Conservation (phyloP, 208 protist species). For the Spongospora subterranea region DNA sequence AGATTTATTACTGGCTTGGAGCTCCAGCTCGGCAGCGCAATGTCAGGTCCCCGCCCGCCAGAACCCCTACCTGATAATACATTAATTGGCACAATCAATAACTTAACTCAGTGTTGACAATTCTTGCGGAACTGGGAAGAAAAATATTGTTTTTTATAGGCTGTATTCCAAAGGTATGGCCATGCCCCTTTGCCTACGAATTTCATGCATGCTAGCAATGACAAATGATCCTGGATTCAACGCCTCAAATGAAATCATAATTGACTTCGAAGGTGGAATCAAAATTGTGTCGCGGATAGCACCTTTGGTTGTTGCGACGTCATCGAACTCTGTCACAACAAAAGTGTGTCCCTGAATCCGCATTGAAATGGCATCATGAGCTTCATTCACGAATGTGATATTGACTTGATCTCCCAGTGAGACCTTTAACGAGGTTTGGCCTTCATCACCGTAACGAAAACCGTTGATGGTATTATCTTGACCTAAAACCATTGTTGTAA, state of each 20-base stretch:
- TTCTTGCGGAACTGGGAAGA: background rate
- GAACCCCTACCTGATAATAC: too few relatives aligned
- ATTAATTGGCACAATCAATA: too few relatives aligned
- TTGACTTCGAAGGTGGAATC: background rate
- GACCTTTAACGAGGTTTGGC: background rate
- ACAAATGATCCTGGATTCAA: background rate
- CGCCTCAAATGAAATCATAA: background rate
- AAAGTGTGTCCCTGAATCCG: background rate
- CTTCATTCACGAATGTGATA: constrained; percentile 38
- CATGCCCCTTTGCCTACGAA: constrained; percentile 7
- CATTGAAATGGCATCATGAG: background rate
- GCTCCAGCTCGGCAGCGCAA: background rate
- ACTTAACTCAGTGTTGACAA: background rate
- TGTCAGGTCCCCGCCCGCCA: background rate
- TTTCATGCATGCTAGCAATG: background rate
- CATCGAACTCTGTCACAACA: background rate
- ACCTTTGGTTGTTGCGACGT: background rate
- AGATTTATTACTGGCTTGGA: constrained; percentile 52
- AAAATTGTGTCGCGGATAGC: background rate
- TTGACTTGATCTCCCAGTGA: background rate
- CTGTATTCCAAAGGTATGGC: background rate
- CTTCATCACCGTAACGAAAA: background rate
- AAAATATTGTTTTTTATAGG: background rate
- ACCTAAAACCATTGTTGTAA: too few relatives aligned
- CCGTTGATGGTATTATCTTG: constrained; percentile 10